Conservation (phyloP, 164 flowering plant genomes). For the Chloranthus sessilifolius region DNA sequence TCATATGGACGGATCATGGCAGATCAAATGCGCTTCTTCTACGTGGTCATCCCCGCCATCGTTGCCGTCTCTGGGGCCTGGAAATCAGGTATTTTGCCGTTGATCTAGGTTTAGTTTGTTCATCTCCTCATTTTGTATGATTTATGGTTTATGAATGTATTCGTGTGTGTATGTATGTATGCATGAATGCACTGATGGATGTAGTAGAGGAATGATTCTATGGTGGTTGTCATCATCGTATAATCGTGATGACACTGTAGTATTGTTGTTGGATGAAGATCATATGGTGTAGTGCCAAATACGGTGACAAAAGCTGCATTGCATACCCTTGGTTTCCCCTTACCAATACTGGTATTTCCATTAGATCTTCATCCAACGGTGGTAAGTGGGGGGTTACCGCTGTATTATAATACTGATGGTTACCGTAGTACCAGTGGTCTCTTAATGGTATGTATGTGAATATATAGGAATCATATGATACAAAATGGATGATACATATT, state of each 20-base stretch:
- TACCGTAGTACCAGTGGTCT: too few species aligned
- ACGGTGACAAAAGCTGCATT: too few species aligned
- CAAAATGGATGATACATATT: too few species aligned
- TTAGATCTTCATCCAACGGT: too few species aligned
- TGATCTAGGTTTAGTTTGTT: too few species aligned
- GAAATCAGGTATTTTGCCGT: constrained; percentile 33
- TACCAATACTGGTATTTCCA: too few species aligned
- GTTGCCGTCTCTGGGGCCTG: constrained; percentile 13
- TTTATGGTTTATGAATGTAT: neutral
- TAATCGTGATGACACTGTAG: neutral
- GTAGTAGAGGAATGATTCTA: neutral
- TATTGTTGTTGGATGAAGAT: neutral
- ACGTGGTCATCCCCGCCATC: constrained; percentile 19
- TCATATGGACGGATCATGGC: constrained; percentile 37
- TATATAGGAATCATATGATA: too few species aligned
- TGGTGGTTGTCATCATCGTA: neutral
- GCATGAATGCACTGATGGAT: neutral
- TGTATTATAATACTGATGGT: too few species aligned
- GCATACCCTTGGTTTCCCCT: too few species aligned
- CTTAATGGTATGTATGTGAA: too few species aligned
- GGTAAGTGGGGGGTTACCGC: too few species aligned
- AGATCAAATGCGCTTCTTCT: constrained; percentile 26
- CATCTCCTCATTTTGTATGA: neutral
- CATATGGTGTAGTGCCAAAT: neutral
- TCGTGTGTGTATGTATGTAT: neutral